phyloP scores from a whole-genome alignment of 1,284 basidiomycete species.

The Irpex sp. region DNA sequence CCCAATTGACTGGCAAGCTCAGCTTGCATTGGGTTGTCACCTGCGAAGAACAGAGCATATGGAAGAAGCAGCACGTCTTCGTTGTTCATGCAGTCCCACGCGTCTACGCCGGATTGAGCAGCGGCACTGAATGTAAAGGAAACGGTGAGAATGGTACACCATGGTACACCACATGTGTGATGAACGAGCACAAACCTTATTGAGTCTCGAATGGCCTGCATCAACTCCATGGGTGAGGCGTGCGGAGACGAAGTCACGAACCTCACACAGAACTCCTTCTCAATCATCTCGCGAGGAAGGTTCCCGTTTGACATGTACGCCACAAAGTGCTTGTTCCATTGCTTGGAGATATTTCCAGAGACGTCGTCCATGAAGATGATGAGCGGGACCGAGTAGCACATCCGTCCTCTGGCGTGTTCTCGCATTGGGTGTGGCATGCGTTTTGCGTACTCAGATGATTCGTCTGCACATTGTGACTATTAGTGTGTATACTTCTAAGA shows the following conservation, averaged over 20 bases:
- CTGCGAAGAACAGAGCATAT: conserved; percentile 21
- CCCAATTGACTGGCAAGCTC: conserved; percentile 29
- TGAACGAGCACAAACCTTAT: conserved; percentile 19
- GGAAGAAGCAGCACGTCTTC: conserved; percentile 24
- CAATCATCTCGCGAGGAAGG: conserved; percentile 20
- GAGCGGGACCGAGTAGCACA: conserved; percentile 21
- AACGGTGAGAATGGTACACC: too few species aligned
- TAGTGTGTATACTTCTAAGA: background rate
- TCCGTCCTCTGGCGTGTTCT: conserved; percentile 13
- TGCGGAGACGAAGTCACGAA: conserved; percentile 29
- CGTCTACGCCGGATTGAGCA: conserved; percentile 8
- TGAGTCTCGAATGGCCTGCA: conserved; percentile 21
- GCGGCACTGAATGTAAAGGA: too few species aligned
- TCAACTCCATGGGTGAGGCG: conserved; percentile 25
- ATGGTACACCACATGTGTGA: too few species aligned
- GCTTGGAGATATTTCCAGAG: conserved; percentile 28
- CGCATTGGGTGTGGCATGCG: conserved; percentile 22
- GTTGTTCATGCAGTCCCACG: conserved; percentile 20
- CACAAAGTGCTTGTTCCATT: conserved; percentile 29
- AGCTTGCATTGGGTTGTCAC: conserved; percentile 35
- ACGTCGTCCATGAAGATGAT: conserved; percentile 31
- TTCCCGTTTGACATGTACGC: conserved; percentile 26
- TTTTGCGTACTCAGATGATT: conserved; percentile 9
- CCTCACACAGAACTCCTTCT: conserved; percentile 25
- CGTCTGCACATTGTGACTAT: background rate